A percentile compares a stretch with the other conserved stretches of the same genome.
Conservation (phyloP, 2,329 filamentous ascomycete genomes). For the Phaeosphaeriaceae sp. region DNA sequence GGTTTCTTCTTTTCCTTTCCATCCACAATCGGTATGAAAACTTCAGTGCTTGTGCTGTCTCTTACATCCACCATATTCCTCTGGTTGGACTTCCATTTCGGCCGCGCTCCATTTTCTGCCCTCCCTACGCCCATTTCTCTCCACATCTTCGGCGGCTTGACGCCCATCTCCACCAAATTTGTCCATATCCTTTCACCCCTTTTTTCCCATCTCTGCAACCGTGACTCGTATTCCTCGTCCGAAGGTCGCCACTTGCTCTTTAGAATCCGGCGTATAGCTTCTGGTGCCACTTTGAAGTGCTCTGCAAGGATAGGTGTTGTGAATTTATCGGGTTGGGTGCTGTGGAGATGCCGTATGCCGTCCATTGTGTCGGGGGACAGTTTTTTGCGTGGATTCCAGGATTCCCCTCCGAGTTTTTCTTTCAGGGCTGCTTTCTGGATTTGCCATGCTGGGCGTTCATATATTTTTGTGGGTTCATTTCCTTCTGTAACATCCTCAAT, state of each 20-base stretch:
- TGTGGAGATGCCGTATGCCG: slow-evolving; percentile 84
- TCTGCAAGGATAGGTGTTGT: slow-evolving; percentile 74
- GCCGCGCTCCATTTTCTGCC: slow-evolving; percentile 32
- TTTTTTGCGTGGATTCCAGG: slow-evolving; percentile 83
- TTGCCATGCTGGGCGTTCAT: slow-evolving; percentile 66
- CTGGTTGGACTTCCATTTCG: slow-evolving; percentile 41
- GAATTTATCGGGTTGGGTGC: slow-evolving; percentile 77
- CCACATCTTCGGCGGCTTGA: slow-evolving; percentile 63
- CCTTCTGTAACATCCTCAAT: slow-evolving; percentile 11
- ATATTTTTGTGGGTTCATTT: neutral
- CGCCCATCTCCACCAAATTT: slow-evolving; percentile 56
- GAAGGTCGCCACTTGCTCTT: slow-evolving; percentile 75
- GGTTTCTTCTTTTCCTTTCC: slow-evolving; percentile 16
- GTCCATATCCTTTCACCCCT: slow-evolving; percentile 58
- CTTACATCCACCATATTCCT: slow-evolving; percentile 38
- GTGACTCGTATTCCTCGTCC: slow-evolving; percentile 53
- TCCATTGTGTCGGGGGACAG: slow-evolving; percentile 90
- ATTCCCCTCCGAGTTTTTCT: slow-evolving; percentile 75
- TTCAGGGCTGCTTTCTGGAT: slow-evolving; percentile 76
- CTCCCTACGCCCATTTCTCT: slow-evolving; percentile 54
- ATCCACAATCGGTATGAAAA: slow-evolving; percentile 41
- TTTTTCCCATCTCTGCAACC: slow-evolving; percentile 55
- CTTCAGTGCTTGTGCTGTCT: slow-evolving; percentile 34
- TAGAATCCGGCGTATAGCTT: slow-evolving; percentile 86
- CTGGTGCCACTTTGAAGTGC: slow-evolving; percentile 84